Percentiles rank a stretch among this genome's conserved stretches.
phyloP scores from a whole-genome alignment of 1,284 basidiomycete species.

The Ustilago shanxiensis region DNA sequence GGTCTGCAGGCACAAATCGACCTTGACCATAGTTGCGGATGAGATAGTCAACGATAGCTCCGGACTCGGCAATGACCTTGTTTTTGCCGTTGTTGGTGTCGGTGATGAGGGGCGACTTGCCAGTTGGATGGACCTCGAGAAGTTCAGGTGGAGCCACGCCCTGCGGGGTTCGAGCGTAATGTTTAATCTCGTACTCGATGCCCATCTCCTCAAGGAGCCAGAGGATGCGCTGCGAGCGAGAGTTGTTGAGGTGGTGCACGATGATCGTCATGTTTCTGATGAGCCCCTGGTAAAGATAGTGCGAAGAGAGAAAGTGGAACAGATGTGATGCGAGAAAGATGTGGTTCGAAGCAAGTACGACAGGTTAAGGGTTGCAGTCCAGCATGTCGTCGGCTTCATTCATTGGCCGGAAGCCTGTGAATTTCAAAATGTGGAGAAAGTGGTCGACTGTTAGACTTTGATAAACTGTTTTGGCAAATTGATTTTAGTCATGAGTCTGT shows the following conservation, averaged over 20 bases:
- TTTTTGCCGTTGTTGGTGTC: slow-evolving; percentile 57
- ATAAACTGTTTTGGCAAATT: no score
- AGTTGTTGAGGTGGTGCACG: slow-evolving; percentile 67
- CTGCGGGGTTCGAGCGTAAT: slow-evolving; percentile 58
- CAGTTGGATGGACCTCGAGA: slow-evolving; percentile 61
- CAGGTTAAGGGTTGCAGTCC: background rate
- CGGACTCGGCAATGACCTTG: slow-evolving; percentile 65
- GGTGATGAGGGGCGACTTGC: slow-evolving; percentile 67
- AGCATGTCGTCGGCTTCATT: background rate
- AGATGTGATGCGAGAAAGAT: no score
- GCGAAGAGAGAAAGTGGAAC: background rate
- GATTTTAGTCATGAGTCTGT: no score
- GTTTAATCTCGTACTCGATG: slow-evolving; percentile 64
- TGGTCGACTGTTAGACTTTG: background rate
- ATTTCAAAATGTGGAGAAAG: background rate
- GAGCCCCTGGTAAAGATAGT: background rate
- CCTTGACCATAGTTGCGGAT: slow-evolving; percentile 67
- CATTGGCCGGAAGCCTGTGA: background rate
- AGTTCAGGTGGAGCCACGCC: slow-evolving; percentile 61
- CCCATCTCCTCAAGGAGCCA: slow-evolving; percentile 69
- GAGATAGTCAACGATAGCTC: slow-evolving; percentile 68
- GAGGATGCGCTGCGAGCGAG: slow-evolving; percentile 67
- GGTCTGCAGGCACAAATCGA: slow-evolving; percentile 36
- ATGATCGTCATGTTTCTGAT: slow-evolving; percentile 53
- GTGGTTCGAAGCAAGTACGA: background rate